Conservation (phyloP, 2,329 filamentous ascomycete genomes). For the Diplocarpon rosae region DNA sequence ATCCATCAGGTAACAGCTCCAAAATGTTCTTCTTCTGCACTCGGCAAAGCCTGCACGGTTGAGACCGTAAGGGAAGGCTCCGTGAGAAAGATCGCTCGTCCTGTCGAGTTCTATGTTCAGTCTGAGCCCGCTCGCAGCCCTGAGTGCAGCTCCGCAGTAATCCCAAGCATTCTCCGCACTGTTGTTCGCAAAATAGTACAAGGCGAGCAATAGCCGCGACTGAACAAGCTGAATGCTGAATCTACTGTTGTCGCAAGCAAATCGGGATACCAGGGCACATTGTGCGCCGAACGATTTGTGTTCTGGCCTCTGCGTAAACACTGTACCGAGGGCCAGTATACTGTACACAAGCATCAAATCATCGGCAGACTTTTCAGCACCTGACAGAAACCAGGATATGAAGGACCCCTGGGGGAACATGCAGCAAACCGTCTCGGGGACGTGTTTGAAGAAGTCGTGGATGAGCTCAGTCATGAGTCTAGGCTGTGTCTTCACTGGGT, state of each 20-base stretch:
- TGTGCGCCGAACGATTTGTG: slow-evolving; percentile 33
- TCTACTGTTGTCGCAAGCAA: slow-evolving; percentile 41
- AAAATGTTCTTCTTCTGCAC: slow-evolving; percentile 59
- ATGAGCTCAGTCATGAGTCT: slow-evolving; percentile 39
- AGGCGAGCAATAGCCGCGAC: slow-evolving; percentile 51
- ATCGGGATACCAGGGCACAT: slow-evolving; percentile 45
- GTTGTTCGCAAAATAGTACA: slow-evolving; percentile 54
- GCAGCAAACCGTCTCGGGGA: slow-evolving; percentile 42
- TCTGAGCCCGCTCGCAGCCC: slow-evolving; percentile 46
- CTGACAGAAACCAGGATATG: slow-evolving; percentile 39
- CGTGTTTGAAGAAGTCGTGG: slow-evolving; percentile 44
- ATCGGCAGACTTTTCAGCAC: slow-evolving; percentile 35
- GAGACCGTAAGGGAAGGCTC: slow-evolving; percentile 45
- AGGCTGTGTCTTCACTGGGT: slow-evolving; percentile 42
- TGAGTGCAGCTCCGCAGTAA: slow-evolving; percentile 49
- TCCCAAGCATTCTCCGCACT: slow-evolving; percentile 52
- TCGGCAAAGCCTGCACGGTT: slow-evolving; percentile 49
- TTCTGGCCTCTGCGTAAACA: slow-evolving; percentile 39
- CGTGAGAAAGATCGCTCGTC: slow-evolving; percentile 31
- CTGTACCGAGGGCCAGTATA: slow-evolving; percentile 44
- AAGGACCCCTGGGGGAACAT: slow-evolving; percentile 46
- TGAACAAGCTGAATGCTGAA: slow-evolving; percentile 56
- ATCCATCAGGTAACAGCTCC: slow-evolving; percentile 61
- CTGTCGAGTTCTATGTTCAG: slow-evolving; percentile 51
- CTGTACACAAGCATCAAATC: slow-evolving; percentile 51